Evolutionary conservation across 129 eudicot genomes (phyloP), one percentile per base, ranked within the genome.

Genomic region (Flaveria bidentis): DNA sequence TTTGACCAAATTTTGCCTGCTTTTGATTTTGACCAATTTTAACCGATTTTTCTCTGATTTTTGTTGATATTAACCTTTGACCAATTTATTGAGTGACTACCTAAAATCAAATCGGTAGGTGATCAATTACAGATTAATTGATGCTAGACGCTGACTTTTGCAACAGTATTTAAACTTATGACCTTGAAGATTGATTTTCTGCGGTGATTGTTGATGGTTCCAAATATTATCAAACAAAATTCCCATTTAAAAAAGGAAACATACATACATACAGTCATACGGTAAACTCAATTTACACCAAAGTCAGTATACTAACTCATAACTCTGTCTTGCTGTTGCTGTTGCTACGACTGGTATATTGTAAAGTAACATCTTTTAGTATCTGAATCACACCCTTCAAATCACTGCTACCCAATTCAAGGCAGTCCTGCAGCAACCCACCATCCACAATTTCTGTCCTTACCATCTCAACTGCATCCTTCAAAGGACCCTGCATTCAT

Each of bases 391-490:
- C 68, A 60, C 89, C 98, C 83, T 86, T 83, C 71, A 90, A 81
- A 64, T 92, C 98, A 79, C 23, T 74, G 55, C 86, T 79, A 61
- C 96, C 96, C 82, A 92, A 22, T 69, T 92, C 92, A 74, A 92
- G 89, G 80, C 94, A 92, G 79, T 92, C 98, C 82, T 66, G 82
- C 13, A 92, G 83, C 75, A 86, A 80, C 23, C 81, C 98, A 70
- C 96, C 98, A 11, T 90, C 96, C 68, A 90, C 78, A 30, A 91
- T 81, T 83, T 92, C 92, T 52, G 67, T 76, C 72, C 84, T 82
- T 76, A 87, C 44, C 17, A 71, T 78, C 86, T 81, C 90, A 72
- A 88, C 84, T 47, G 83, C 64, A 71, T 90, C 98, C 77, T 86
- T 84, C 83, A 92, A 74, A 20, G 93, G 90, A 72, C 94, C 98